Evolutionary conservation across 2,329 filamentous ascomycete species (phyloP).

Genomic region (Exophiala sideris): DNA sequence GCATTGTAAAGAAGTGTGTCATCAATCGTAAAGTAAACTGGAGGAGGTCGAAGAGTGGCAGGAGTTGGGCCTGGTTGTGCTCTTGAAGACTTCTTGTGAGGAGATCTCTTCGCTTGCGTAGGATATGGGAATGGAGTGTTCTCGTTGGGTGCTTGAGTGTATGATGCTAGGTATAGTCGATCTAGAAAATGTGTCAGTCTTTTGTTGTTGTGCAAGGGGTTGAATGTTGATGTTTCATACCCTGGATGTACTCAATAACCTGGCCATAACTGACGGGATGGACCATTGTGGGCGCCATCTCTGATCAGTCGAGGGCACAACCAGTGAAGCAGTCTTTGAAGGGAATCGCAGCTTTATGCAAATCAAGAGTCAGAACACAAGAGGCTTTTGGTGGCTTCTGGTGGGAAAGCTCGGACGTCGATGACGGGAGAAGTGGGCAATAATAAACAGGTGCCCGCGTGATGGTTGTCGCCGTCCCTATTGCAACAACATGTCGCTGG

Average conservation of each 20-base stretch:
- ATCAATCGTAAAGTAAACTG: conserved; percentile 94
- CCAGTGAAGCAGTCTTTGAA: not conserved
- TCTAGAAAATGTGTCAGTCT: conserved; percentile 53
- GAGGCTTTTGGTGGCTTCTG: not conserved
- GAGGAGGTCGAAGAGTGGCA: conserved; percentile 51
- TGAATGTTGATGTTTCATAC: conserved; percentile 46
- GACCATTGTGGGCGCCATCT: conserved; percentile 30
- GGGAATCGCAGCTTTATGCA: not conserved
- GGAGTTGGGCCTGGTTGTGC: conserved; percentile 57
- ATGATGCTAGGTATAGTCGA: conserved; percentile 91
- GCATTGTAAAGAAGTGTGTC: conserved; percentile 93
- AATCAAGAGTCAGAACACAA: not conserved
- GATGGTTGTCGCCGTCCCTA: conserved; percentile 2
- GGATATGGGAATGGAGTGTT: conserved; percentile 86
- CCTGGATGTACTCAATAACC: conserved; percentile 93
- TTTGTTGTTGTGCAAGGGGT: conserved; percentile 32
- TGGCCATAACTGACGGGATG: conserved; percentile 69
- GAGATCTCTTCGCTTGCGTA: conserved; percentile 57
- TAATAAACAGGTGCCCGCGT: not conserved
- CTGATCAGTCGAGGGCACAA: conserved; percentile 16
- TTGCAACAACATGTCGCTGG: conserved; percentile 15
- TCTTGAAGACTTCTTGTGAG: conserved; percentile 71
- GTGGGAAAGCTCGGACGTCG: conserved; percentile 6
- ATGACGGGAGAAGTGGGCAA: conserved; percentile 7
- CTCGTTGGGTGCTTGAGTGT: conserved; percentile 74